Percentiles rank a stretch among this genome's conserved stretches.
Evolutionary conservation across 768 basidiomycete genomes (phyloP).

Genomic region (Cystofilobasidium ferigula): DNA sequence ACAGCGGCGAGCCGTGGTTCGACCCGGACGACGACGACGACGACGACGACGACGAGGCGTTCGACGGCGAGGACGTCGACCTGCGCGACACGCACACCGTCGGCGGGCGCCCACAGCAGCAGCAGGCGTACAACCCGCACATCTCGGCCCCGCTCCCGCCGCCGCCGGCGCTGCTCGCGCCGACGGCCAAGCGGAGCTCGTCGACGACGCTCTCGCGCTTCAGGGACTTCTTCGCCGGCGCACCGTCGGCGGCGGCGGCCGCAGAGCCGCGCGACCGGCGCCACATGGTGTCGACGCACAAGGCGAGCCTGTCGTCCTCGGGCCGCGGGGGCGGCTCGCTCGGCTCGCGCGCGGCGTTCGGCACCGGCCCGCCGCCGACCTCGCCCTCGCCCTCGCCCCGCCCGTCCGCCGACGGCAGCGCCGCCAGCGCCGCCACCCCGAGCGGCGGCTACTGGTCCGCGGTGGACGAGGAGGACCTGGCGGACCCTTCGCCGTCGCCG

Average conservation of each 20-base stretch:
- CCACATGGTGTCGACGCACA: not conserved
- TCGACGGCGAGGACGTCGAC: no score
- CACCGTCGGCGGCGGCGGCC: not conserved
- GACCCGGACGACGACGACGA: conserved; percentile 17
- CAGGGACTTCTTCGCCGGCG: not conserved
- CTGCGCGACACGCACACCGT: conserved; percentile 12
- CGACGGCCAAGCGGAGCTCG: not conserved
- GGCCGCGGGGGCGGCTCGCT: not conserved
- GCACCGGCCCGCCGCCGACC: not conserved
- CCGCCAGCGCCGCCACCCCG: no score
- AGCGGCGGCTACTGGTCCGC: not conserved
- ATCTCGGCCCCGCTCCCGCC: not conserved
- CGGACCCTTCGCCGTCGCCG: not conserved
- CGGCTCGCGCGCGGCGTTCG: not conserved
- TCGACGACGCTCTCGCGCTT: conserved; percentile 3
- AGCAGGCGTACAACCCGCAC: not conserved
- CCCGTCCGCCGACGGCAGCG: not conserved
- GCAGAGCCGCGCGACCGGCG: not conserved
- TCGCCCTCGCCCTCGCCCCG: not conserved
- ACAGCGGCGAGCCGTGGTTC: not conserved
- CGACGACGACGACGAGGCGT: conserved; percentile 9
- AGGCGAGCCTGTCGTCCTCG: conserved; percentile 1
- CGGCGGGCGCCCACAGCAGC: not conserved
- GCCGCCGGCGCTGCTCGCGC: not conserved
- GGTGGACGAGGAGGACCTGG: not conserved